Evolutionary conservation across 176 grass and related monocot species (phyloP), one percentile per base, ranked within the genome.

Genomic region (Carex parvula): DNA sequence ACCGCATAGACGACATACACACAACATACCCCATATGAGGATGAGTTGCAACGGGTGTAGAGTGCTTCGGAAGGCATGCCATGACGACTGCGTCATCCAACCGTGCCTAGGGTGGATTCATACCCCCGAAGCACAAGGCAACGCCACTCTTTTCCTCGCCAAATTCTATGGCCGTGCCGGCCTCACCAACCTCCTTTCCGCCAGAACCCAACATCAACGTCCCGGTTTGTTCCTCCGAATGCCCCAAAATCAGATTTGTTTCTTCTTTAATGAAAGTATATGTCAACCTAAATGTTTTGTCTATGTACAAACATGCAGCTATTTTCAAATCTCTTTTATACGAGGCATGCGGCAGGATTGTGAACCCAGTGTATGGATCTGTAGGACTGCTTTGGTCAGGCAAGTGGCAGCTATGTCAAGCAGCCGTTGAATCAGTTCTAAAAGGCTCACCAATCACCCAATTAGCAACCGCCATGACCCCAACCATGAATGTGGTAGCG

Each of bases 31-130:
- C 4, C 39, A 3, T 13, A 88, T 90, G 91, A 89, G 84, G 84
- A 90, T 87, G 89, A 90, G 91, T 24, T 93, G 89, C 91, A 93
- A 93, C 80, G 91, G 91, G 50, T 90, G 88, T 73, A 86, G 88
- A 66, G 91, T 93, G 53, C 88, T 90, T 81, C 88, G 88, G 9
- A 93, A 90, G 80, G 88, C 88, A 21, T 93, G 91, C 81, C 79
- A 81, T 64, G 88, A 93, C 26, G 57, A 85, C 68, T 93, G 91
- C 60, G 64, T 81, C 57, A 91, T 93, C 60, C 60, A 84, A 30
- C 86, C 89, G 17, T 93, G 89, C 68, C 37, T 91, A 67, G 88
- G 88, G 86, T 91, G 91, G 91, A 91, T 93, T 64, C 65, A 64
- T 44, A 88, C 73, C 67, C 84, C 91, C 0, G 91, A 88, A 30